A percentile compares a stretch with the other conserved stretches of the same genome.
Evolutionary conservation across 2,329 filamentous ascomycete genomes (phyloP).

Genomic region (Beauveria sp.): DNA sequence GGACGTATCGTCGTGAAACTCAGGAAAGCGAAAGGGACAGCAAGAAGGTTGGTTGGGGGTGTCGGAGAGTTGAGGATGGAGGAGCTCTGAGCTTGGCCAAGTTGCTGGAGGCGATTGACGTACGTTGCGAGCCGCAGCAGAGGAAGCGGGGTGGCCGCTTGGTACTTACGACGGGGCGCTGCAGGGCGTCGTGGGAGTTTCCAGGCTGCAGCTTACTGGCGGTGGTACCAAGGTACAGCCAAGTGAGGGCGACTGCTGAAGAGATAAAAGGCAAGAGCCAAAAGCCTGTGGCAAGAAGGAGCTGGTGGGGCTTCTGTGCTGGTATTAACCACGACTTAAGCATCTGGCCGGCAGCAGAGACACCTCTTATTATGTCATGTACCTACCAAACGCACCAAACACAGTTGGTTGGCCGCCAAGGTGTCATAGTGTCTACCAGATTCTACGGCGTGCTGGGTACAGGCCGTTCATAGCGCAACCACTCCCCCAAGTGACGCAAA

Average conservation of each 20-base stretch:
- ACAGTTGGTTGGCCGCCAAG: not conserved
- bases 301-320: not conserved
- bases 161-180: slow-evolving; percentile 3
- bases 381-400: no score
- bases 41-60: not conserved
- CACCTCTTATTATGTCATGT: no score
- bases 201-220: not conserved
- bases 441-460: not conserved
- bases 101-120: slow-evolving; percentile 5
- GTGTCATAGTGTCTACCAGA: not conserved
- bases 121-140: slow-evolving; percentile 10
- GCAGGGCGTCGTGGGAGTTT: not conserved
- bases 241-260: not conserved
- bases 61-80: slow-evolving; percentile 4
- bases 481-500: slow-evolving; percentile 19
- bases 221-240: no score
- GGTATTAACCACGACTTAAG: not conserved
- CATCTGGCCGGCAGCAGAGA: no score
- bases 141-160: slow-evolving; percentile 7
- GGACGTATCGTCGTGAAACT: not conserved
- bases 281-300: no score
- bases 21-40: not conserved
- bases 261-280: not conserved
- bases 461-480: slow-evolving; percentile 8
- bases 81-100: slow-evolving; percentile 7